These are phyloP conservation scores for Malbranchea zuffiana DNA, from an alignment of 2,329 filamentous ascomycete species.

Conservation along the genomic window DNA sequence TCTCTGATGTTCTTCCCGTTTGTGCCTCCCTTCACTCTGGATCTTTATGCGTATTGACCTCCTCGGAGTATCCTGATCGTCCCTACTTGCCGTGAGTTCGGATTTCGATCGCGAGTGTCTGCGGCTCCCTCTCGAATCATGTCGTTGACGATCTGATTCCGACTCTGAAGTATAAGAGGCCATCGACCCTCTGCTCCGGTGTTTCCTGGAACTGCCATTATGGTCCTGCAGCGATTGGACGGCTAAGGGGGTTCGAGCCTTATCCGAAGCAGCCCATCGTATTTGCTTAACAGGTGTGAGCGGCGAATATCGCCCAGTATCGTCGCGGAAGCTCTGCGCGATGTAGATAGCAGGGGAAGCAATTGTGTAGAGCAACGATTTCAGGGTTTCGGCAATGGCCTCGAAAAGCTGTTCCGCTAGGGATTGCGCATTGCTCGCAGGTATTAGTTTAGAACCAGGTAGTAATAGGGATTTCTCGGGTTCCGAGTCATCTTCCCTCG, in stretches of 20 bases:
- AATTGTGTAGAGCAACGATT: constrained; percentile 67
- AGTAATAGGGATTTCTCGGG: constrained; percentile 67
- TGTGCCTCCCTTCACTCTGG: constrained; percentile 63
- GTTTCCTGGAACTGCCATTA: constrained; percentile 17
- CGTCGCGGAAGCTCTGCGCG: constrained; percentile 71
- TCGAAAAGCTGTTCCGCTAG: constrained; percentile 60
- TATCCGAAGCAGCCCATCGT: constrained; percentile 16
- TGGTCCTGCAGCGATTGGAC: constrained; percentile 17
- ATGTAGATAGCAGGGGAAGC: constrained; percentile 72
- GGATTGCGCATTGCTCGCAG: constrained; percentile 35
- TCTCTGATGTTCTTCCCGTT: constrained; percentile 49
- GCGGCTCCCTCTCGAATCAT: background rate
- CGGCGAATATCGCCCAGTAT: constrained; percentile 55
- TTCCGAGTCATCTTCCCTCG: constrained; percentile 31
- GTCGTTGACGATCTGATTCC: constrained; percentile 35
- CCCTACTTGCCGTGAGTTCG: constrained; percentile 14
- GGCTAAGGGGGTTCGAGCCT: constrained; percentile 6
- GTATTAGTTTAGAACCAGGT: constrained; percentile 25
- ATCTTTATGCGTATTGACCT: constrained; percentile 86
- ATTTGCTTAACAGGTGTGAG: constrained; percentile 10
- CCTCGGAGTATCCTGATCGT: constrained; percentile 58
- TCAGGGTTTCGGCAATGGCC: constrained; percentile 63
- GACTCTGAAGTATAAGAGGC: constrained; percentile 46
- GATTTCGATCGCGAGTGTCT: constrained; percentile 20
- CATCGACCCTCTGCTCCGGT: constrained; percentile 28